Percentiles rank a stretch among this genome's conserved stretches.
These are phyloP conservation scores for Cavenderia fasciculata DNA, from an alignment of 78 protist genomes.

Conservation along the genomic window DNA sequence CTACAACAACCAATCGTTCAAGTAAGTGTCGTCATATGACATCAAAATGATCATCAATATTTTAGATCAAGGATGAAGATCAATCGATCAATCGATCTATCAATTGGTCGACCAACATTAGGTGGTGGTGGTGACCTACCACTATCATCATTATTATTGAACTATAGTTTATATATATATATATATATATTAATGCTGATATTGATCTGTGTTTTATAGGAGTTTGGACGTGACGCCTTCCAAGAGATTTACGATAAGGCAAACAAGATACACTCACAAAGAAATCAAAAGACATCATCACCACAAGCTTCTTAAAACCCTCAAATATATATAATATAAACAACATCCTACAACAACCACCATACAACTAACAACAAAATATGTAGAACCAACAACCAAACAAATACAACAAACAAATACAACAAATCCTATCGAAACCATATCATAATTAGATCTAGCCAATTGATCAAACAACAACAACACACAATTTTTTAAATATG, in stretches of 20 bases:
- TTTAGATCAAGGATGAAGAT: too few species aligned
- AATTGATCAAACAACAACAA: too few species aligned
- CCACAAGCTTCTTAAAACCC: constrained; percentile 35
- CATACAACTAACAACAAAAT: not conserved
- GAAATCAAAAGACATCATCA: constrained; percentile 72
- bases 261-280: constrained; percentile 29
- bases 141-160: too few species aligned
- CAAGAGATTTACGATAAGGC: constrained; percentile 72
- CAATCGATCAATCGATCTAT: too few species aligned
- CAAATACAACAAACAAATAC: not conserved
- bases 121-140: too few species aligned
- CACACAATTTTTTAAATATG: not conserved
- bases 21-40: not conserved
- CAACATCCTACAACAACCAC: too few species aligned
- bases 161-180: not conserved
- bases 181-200: not conserved
- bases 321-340: too few species aligned
- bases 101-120: too few species aligned
- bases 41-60: not conserved
- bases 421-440: too few species aligned
- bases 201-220: constrained; percentile 5
- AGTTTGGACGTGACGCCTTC: constrained; percentile 49
- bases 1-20: constrained; percentile 58
- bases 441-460: too few species aligned
- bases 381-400: not conserved